A percentile compares a stretch with the other conserved stretches of the same genome.
phyloP scores from a whole-genome alignment of 2,329 filamentous ascomycete species.

The Sclerotinia trifoliorum region DNA sequence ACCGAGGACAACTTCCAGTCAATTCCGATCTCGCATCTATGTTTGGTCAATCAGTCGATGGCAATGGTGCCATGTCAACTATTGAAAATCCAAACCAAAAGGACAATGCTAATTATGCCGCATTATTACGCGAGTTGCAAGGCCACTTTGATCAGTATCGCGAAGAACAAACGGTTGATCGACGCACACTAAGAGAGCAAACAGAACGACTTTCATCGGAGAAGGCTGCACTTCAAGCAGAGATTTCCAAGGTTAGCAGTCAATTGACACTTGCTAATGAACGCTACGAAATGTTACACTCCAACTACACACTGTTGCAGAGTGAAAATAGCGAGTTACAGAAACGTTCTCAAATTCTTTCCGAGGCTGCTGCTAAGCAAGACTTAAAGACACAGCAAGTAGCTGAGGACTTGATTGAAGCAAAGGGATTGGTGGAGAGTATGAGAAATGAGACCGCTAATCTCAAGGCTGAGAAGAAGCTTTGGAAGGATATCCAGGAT shows the following conservation, averaged over 20 bases:
- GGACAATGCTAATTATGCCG: slow-evolving; percentile 68
- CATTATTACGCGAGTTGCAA: slow-evolving; percentile 83
- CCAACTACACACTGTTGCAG: slow-evolving; percentile 81
- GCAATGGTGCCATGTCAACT: slow-evolving; percentile 55
- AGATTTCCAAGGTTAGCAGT: slow-evolving; percentile 75
- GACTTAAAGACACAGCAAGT: slow-evolving; percentile 89
- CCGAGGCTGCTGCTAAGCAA: slow-evolving; percentile 83
- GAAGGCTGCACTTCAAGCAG: slow-evolving; percentile 77
- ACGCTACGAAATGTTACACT: slow-evolving; percentile 84
- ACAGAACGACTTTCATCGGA: slow-evolving; percentile 77
- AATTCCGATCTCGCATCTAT: slow-evolving; percentile 63
- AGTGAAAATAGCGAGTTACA: slow-evolving; percentile 83
- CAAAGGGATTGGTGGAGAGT: slow-evolving; percentile 76
- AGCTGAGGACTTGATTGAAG: slow-evolving; percentile 88
- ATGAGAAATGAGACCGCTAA: slow-evolving; percentile 89
- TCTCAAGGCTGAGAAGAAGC: slow-evolving; percentile 88
- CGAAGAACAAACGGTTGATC: slow-evolving; percentile 78
- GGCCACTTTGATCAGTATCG: slow-evolving; percentile 86
- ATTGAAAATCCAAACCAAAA: slow-evolving; percentile 55
- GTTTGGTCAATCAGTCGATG: slow-evolving; percentile 69
- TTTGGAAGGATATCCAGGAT: slow-evolving; percentile 92
- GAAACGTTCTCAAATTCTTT: slow-evolving; percentile 72
- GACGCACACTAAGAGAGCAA: slow-evolving; percentile 79
- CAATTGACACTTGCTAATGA: slow-evolving; percentile 80
- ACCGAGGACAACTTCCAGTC: slow-evolving; percentile 61